These are phyloP conservation scores for Paraphaeosphaeria sporulosa DNA, from an alignment of 2,329 filamentous ascomycete species.

Conservation along the genomic window DNA sequence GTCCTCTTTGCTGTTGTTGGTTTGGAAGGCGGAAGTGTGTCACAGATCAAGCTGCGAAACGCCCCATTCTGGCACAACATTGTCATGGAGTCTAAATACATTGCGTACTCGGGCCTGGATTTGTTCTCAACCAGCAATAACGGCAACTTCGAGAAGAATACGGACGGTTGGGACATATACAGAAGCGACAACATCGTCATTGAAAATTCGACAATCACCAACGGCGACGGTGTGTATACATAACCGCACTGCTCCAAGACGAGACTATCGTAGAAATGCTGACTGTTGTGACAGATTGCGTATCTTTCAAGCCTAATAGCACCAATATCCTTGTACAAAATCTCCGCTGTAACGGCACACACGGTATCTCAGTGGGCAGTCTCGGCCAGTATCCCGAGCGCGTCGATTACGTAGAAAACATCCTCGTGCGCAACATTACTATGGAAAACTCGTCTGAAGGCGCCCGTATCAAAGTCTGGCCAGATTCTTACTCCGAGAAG, in stretches of 20 bases:
- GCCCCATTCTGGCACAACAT: constrained; percentile 70
- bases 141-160: constrained; percentile 67
- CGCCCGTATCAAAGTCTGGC: constrained; percentile 79
- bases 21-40: constrained; percentile 64
- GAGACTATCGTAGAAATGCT: neutral
- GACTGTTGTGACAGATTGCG: constrained; percentile 60
- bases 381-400: constrained; percentile 71
- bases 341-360: constrained; percentile 71
- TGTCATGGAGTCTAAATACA: constrained; percentile 70
- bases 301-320: constrained; percentile 77
- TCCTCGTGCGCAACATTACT: constrained; percentile 60
- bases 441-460: constrained; percentile 62
- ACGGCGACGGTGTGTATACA: constrained; percentile 61
- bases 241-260: no score
- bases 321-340: constrained; percentile 74
- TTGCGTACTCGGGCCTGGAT: constrained; percentile 69
- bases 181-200: constrained; percentile 69
- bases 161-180: constrained; percentile 70
- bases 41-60: constrained; percentile 67
- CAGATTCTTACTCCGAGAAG: constrained; percentile 63
- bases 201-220: constrained; percentile 69
- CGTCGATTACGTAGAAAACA: constrained; percentile 72
- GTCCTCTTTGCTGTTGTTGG: constrained; percentile 66
- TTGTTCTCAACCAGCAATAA: constrained; percentile 64
- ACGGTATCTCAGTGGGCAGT: constrained; percentile 75